Conservation (phyloP, 352 stramenopile genomes). For the Pythium dissotocum region DNA sequence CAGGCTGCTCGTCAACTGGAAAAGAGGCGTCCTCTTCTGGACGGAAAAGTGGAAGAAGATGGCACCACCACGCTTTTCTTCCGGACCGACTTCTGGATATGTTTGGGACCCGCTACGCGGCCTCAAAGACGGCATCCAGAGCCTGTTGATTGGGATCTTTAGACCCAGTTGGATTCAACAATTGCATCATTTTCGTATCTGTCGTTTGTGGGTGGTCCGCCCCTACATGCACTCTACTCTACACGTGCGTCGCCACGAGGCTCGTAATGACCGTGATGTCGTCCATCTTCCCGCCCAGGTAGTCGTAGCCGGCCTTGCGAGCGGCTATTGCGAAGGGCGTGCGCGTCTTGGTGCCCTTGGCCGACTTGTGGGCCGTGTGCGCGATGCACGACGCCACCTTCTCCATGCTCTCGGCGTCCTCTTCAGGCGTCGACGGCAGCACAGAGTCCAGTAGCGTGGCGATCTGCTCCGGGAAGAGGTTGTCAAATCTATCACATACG, state of each 20-base stretch:
- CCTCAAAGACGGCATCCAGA: neutral
- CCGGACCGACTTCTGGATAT: neutral
- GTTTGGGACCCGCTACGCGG: neutral
- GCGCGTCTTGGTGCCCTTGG: conserved; percentile 64
- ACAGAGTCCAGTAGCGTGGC: conserved; percentile 63
- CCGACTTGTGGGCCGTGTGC: conserved; percentile 77
- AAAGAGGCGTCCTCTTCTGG: neutral
- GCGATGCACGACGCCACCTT: conserved; percentile 79
- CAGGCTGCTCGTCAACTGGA: conserved; percentile 1
- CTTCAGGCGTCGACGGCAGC: conserved; percentile 49
- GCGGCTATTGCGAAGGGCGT: conserved; percentile 82
- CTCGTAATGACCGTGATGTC: conserved; percentile 90
- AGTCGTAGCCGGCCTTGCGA: conserved; percentile 73
- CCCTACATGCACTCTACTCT: neutral
- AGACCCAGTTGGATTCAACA: neutral
- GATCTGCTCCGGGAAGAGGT: conserved; percentile 91
- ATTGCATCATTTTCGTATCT: neutral
- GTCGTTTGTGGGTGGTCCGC: neutral
- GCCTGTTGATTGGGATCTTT: neutral
- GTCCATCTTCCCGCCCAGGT: conserved; percentile 89
- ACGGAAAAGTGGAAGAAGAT: neutral
- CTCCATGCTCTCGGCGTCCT: conserved; percentile 65
- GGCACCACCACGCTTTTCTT: neutral
- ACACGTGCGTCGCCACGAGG: conserved; percentile 42
- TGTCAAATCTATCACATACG: conserved; percentile 88